Conservation (phyloP, 495 filamentous ascomycete species). For the Penicillium bovifimosum region DNA sequence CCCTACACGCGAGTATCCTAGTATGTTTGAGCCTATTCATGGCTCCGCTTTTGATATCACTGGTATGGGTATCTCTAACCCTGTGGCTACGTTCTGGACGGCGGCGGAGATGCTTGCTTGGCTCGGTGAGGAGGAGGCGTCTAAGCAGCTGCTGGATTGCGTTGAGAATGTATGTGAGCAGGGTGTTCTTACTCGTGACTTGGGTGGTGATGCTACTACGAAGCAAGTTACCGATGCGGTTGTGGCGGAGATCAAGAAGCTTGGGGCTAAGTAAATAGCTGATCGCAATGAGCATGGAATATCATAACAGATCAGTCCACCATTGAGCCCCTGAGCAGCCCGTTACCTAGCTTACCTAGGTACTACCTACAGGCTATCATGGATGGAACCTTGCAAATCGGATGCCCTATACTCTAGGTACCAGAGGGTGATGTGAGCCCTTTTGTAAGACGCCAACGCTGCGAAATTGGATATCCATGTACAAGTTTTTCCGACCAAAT, state of each 20-base stretch:
- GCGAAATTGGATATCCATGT: too few relatives aligned
- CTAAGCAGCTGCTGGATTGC: conserved; percentile 49
- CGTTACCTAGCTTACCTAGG: too few relatives aligned
- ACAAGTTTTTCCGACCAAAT: too few relatives aligned
- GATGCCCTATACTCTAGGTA: too few relatives aligned
- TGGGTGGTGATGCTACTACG: conserved; percentile 51
- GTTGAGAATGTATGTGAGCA: conserved; percentile 57
- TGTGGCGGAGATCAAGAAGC: conserved; percentile 49
- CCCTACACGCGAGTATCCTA: conserved; percentile 53
- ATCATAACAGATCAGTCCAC: too few relatives aligned
- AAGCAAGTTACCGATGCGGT: conserved; percentile 58
- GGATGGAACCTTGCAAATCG: too few relatives aligned
- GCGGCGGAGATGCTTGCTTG: conserved; percentile 63
- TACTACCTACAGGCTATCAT: too few relatives aligned
- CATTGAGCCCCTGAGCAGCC: too few relatives aligned
- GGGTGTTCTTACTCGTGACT: conserved; percentile 55
- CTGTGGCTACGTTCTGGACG: conserved; percentile 65
- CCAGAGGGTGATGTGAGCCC: too few relatives aligned
- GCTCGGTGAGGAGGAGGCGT: conserved; percentile 54
- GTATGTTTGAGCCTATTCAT: conserved; percentile 66
- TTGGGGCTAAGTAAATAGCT: conserved; percentile 6
- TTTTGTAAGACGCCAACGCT: too few relatives aligned
- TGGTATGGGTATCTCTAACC: conserved; percentile 67
- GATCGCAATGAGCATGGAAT: neutral
- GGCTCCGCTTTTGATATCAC: conserved; percentile 68